Percentiles rank a stretch among this genome's conserved stretches.
phyloP scores from a whole-genome alignment of 345 rosid genomes.

The Conringia planisiliqua region DNA sequence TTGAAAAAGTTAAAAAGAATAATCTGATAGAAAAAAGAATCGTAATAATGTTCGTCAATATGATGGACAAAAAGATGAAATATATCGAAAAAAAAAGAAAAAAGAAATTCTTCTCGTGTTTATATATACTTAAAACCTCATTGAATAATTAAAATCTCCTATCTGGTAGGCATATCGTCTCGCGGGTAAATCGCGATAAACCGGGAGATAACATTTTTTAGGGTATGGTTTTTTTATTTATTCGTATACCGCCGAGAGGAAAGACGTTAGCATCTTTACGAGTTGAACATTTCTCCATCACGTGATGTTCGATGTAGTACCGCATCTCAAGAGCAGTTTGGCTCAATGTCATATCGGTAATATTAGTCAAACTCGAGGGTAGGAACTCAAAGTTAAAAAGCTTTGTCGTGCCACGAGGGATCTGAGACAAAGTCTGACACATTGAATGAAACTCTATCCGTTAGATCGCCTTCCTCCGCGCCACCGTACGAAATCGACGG shows the following conservation, averaged over 20 bases:
- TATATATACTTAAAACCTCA: not conserved
- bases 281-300: conserved; percentile 38
- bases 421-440: conserved; percentile 40
- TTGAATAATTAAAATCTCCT: not conserved
- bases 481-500: conserved; percentile 23
- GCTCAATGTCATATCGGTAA: conserved; percentile 44
- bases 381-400: not conserved
- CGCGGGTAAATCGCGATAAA: not conserved
- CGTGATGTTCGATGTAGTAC: conserved; percentile 41
- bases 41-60: not conserved
- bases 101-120: not conserved
- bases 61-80: not conserved
- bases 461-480: conserved; percentile 19
- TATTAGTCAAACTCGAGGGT: conserved; percentile 31
- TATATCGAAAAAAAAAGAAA: not conserved
- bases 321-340: conserved; percentile 31
- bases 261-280: conserved; percentile 9
- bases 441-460: conserved; percentile 31
- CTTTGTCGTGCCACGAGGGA: conserved; percentile 51
- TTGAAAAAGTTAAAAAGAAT: conserved; percentile 1
- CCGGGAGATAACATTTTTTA: not conserved
- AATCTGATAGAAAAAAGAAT: not conserved
- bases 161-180: not conserved
- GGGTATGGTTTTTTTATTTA: not conserved
- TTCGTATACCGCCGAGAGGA: conserved; percentile 1